Evolutionary conservation across 352 stramenopile genomes (phyloP), one percentile per base, ranked within the genome.

Genomic region (Globisporangium polare): DNA sequence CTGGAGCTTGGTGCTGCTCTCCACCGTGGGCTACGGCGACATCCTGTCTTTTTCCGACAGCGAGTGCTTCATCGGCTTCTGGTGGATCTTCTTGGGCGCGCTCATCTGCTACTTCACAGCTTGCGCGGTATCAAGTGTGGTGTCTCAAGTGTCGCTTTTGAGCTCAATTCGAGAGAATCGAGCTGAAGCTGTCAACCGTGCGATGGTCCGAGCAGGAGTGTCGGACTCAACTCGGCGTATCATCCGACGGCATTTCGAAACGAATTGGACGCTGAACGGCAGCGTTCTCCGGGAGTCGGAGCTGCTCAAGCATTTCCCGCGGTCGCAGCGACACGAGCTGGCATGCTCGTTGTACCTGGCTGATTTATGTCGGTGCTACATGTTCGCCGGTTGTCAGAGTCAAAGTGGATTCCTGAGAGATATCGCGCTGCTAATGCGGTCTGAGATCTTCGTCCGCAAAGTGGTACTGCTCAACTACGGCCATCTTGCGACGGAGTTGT

Each of bases 1-100:
- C 29, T 91, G 82, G 82, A 91, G 82, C 50, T 71, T 91, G 33
- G 82, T 91, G 20, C 50, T 91, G 17, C 62, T 87, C 15, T 91
- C 82, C 3, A 91, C 82, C 0, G 82, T 91, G 42, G 79, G 79
- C 0, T 91, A 85, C 63, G 82, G 82, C 3, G 81, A 90, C 50
- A 85, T 89, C 46, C 51, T 88, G 37, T 73, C 77, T 1, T 89
- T 88, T 53, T 79, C 80, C 0, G 80, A 74, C 7, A 63, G 70
- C 60, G 52, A 66, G 27, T 66, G 60, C 42, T 39, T 66, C 51
- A 29, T 60, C 26, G 60, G 52, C 8, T 66, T 66, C 20, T 66
- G 60, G 51, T 72, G 65, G 65, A 69, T 66, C 31, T 72, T 58
- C 56, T 29, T 72, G 24, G 61, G 62, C 12, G 46, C 61, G 18